phyloP scores from a whole-genome alignment of 441 rosid genomes.

The Pelargonium hybrid region DNA sequence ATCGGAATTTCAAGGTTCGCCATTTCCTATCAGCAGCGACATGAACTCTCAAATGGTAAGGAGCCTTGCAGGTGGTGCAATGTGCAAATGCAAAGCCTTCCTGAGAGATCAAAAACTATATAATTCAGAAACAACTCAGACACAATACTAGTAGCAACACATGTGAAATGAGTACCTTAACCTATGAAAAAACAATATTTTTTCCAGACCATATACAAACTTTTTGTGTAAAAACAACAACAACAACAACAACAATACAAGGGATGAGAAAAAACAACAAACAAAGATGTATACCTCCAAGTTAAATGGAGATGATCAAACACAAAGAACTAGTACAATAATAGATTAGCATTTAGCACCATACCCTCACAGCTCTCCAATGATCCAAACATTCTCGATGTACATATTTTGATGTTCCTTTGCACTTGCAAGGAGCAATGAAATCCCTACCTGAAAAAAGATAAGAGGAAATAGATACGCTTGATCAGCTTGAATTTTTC shows the following conservation, averaged over 20 bases:
- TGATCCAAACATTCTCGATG: constrained; percentile 97
- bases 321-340: neutral
- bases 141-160: neutral
- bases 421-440: constrained; percentile 98
- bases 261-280: neutral
- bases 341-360: neutral
- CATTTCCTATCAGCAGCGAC: constrained; percentile 93
- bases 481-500: neutral
- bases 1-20: constrained; percentile 89
- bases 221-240: neutral
- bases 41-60: constrained; percentile 94
- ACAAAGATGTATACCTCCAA: neutral
- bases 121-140: constrained; percentile 1
- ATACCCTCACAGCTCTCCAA: constrained; percentile 92
- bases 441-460: constrained; percentile 81
- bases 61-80: constrained; percentile 98
- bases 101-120: constrained; percentile 29
- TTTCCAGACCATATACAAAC: neutral
- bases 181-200: neutral
- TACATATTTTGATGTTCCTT: constrained; percentile 94
- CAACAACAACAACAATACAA: neutral
- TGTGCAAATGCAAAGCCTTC: constrained; percentile 99
- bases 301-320: neutral
- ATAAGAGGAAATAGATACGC: constrained; percentile 7
- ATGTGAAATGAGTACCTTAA: neutral